Conservation (phyloP, 2,329 filamentous ascomycete genomes). For the Scedosporium minutisporum region DNA sequence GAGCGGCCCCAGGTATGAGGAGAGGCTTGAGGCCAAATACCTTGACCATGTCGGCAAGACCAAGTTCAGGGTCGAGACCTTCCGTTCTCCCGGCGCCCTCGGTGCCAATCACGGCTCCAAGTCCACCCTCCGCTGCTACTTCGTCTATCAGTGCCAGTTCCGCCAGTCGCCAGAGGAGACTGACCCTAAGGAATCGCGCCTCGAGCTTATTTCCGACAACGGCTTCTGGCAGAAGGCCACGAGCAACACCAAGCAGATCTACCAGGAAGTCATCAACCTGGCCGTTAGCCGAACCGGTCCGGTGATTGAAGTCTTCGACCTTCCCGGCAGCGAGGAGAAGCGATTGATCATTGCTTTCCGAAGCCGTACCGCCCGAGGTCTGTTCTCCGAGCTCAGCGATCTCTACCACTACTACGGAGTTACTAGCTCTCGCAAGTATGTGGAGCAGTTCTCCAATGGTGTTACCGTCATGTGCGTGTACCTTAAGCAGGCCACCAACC, state of each 20-base stretch:
- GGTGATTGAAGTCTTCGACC: constrained; percentile 96
- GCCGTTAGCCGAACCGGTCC: constrained; percentile 80
- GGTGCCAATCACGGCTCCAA: constrained; percentile 58
- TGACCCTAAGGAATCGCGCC: constrained; percentile 67
- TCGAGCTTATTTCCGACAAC: constrained; percentile 86
- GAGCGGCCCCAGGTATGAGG: constrained; percentile 82
- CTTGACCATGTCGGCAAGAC: constrained; percentile 66
- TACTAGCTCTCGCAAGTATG: constrained; percentile 92
- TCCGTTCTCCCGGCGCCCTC: constrained; percentile 78
- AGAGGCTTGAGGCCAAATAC: constrained; percentile 90
- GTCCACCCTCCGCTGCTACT: constrained; percentile 90
- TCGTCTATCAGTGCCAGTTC: constrained; percentile 95
- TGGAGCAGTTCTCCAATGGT: constrained; percentile 97
- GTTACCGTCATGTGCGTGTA: constrained; percentile 97
- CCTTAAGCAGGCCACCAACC: constrained; percentile 60
- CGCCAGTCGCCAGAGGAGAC: constrained; percentile 63
- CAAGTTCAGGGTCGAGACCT: constrained; percentile 92
- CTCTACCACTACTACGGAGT: constrained; percentile 98
- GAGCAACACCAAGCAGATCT: constrained; percentile 88
- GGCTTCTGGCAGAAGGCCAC: constrained; percentile 95
- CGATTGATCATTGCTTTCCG: constrained; percentile 91
- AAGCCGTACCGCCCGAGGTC: constrained; percentile 78
- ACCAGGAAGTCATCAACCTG: constrained; percentile 83
- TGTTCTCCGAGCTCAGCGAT: constrained; percentile 92
- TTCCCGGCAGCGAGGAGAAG: constrained; percentile 86